These are phyloP conservation scores for Amanita rubescens DNA, from an alignment of 768 basidiomycete genomes.

Conservation along the genomic window DNA sequence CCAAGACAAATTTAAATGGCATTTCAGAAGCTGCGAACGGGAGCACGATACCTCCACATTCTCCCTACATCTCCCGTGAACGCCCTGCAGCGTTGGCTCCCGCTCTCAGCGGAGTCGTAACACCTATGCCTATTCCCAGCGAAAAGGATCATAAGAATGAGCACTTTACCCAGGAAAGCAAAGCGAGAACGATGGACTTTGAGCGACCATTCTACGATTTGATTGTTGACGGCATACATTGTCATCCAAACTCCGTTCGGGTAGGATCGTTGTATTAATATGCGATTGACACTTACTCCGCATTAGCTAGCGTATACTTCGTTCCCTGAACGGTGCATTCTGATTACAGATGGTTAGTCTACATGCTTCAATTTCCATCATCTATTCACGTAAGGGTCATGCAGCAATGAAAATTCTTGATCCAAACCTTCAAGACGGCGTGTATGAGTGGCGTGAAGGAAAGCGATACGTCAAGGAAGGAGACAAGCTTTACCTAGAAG, in stretches of 20 bases:
- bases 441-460: conserved; percentile 85
- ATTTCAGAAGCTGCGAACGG: conserved; percentile 60
- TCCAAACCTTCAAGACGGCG: conserved; percentile 74
- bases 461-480: conserved; percentile 77
- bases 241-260: conserved; percentile 83
- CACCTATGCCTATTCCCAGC: conserved; percentile 27
- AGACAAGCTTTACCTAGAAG: conserved; percentile 72
- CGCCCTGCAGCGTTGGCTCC: background rate
- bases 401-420: conserved; percentile 83
- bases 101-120: background rate
- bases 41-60: conserved; percentile 46
- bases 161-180: conserved; percentile 35
- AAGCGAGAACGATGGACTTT: conserved; percentile 33
- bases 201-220: conserved; percentile 78
- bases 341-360: conserved; percentile 79
- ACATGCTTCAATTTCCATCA: background rate
- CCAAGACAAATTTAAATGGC: conserved; percentile 1
- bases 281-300: conserved; percentile 2
- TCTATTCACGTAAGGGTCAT: background rate
- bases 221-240: conserved; percentile 89
- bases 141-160: conserved; percentile 23
- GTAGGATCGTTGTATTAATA: conserved; percentile 33
- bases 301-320: conserved; percentile 73
- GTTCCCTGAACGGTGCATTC: conserved; percentile 77
- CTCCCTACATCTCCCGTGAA: conserved; percentile 25